These are phyloP conservation scores for Aspergillus transmontanensis DNA, from an alignment of 2,329 filamentous ascomycete species.

Conservation along the genomic window DNA sequence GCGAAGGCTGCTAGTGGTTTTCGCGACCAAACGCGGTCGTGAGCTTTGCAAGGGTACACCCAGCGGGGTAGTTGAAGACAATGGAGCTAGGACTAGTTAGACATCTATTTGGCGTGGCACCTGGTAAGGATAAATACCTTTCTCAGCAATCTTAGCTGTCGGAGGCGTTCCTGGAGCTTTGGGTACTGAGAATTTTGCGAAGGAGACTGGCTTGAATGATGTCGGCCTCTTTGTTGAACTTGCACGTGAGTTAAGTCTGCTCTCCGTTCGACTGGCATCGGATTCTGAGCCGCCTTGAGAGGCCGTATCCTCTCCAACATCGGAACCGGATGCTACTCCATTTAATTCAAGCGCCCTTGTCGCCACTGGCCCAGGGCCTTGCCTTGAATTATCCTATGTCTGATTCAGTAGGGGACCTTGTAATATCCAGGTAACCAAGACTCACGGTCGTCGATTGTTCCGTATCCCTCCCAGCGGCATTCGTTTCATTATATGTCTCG, in stretches of 20 bases:
- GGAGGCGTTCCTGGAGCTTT: constrained; percentile 61
- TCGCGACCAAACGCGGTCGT: constrained; percentile 64
- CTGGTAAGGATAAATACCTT: constrained; percentile 45
- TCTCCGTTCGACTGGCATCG: constrained; percentile 60
- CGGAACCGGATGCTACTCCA: constrained; percentile 38
- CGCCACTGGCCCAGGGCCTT: constrained; percentile 35
- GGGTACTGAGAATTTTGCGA: constrained; percentile 66
- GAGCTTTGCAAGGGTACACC: constrained; percentile 48
- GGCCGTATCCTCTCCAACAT: constrained; percentile 42
- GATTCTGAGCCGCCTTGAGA: constrained; percentile 61
- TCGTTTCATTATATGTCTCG: constrained; percentile 22
- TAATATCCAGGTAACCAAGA: constrained; percentile 14
- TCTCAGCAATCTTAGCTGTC: constrained; percentile 56
- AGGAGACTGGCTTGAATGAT: constrained; percentile 66
- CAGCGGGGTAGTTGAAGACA: constrained; percentile 41
- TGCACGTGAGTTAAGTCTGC: constrained; percentile 49
- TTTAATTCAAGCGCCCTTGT: constrained; percentile 43
- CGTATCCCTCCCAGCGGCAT: constrained; percentile 27
- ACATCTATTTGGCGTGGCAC: neutral
- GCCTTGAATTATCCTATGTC: constrained; percentile 32
- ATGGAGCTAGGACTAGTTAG: constrained; percentile 30
- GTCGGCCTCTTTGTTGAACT: constrained; percentile 62
- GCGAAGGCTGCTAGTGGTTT: constrained; percentile 58
- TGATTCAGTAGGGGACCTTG: constrained; percentile 23
- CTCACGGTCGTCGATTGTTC: constrained; percentile 35